Evolutionary conservation across 225 moss, liverwort and hornwort genomes (phyloP), one percentile per base, ranked within the genome.

Genomic region (Antitrichia curtipendula): DNA sequence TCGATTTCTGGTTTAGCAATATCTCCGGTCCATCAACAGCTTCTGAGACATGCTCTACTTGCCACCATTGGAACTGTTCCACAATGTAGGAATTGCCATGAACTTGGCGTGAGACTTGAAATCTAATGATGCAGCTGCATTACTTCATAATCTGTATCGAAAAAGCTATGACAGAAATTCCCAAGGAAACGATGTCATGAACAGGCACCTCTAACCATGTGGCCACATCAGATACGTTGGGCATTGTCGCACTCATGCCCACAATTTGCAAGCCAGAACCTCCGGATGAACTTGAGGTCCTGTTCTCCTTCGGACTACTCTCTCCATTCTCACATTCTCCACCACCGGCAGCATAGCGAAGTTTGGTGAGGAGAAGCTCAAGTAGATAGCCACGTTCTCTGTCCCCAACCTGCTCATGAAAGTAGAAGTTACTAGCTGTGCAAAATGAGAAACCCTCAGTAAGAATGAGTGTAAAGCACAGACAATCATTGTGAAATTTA

Each of bases 191-290:
- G 10, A 58, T 61, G 24, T 70, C 70, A 88, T 71, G 76, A 76
- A 84, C 69, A 71, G 34, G 85, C 80, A 98, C 98, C 98, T 98
- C 93, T 64, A 98, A 91, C 98, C 98, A 98, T 20, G 92, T 92
- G 77, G 97, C 96, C 88, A 98, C 95, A 82, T 95, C 98, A 64
- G 91, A 89, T 56, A 96, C 94, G 87, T 98, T 98, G 17, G 98
- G 95, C 93, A 98, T 95, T 72, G 98, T 98, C 52, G 98, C 98
- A 95, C 98, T 98, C 98, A 98, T 97, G 80, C 98, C 98, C 82
- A 98, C 91, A 86, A 98, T 89, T 83, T 98, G 98, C 93, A 98
- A 92, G 86, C 90, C 93, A 87, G 92, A 85, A 81, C 89, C 91
- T 89, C 93, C 86, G 87, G 91, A 90, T 76, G 90, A 90, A 71